phyloP scores from a whole-genome alignment of 140 eudicot genomes.

The Cichorium intybus region DNA sequence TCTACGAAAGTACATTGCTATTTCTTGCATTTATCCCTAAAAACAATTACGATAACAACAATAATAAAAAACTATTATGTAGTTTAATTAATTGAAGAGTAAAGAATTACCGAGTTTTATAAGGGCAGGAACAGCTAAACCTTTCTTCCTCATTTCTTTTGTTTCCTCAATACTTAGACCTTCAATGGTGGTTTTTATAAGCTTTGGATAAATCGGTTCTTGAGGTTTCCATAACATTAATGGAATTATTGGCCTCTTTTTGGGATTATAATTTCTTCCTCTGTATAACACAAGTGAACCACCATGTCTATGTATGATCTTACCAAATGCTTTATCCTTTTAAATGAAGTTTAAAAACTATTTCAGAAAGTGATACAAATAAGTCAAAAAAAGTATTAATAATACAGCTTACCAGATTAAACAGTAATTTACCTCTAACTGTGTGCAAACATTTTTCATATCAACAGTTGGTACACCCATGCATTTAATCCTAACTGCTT shows the following conservation, averaged over 20 bases:
- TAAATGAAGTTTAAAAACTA: no score
- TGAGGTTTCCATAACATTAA: constrained; percentile 96
- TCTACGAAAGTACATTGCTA: no score
- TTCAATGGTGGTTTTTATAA: constrained; percentile 81
- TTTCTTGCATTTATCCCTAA: no score
- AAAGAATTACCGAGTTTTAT: constrained; percentile 72
- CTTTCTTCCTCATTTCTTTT: constrained; percentile 81
- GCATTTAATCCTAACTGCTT: constrained; percentile 92
- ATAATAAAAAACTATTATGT: not conserved
- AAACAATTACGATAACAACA: no score
- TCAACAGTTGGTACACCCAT: constrained; percentile 98
- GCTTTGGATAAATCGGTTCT: constrained; percentile 87
- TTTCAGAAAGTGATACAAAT: no score
- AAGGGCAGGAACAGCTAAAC: constrained; percentile 73
- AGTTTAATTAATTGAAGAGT: not conserved
- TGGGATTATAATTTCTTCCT: constrained; percentile 83
- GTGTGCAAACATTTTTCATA: constrained; percentile 84
- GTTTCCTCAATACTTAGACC: constrained; percentile 89
- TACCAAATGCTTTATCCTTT: constrained; percentile 89
- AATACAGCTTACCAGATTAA: no score
- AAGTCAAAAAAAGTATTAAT: not conserved
- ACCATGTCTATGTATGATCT: constrained; percentile 85
- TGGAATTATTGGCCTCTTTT: constrained; percentile 73
- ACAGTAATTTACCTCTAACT: constrained; percentile 60
- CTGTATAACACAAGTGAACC: constrained; percentile 76